Evolutionary conservation across 306 rosid species (phyloP).

Genomic region (Nissolia schottii): DNA sequence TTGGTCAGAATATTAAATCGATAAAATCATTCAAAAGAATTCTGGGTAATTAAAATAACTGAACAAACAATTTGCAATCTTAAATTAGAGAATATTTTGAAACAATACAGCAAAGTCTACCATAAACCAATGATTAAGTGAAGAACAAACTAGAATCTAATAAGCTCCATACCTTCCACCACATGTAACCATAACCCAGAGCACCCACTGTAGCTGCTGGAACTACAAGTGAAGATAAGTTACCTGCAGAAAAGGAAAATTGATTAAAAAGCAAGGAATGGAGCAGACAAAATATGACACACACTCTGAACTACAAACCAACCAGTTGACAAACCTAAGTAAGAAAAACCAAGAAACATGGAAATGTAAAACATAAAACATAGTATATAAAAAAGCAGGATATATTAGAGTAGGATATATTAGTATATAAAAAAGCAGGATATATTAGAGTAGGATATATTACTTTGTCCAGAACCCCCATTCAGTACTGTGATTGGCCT

Average conservation of each 20-base stretch:
- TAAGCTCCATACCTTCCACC: conserved; percentile 74
- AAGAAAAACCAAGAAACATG: not conserved
- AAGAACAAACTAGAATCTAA: not conserved
- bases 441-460: conserved; percentile 22
- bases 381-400: not conserved
- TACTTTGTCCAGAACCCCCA: conserved; percentile 58
- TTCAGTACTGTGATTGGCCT: conserved; percentile 62
- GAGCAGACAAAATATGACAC: not conserved
- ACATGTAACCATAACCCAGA: conserved; percentile 90
- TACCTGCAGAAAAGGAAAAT: conserved; percentile 46
- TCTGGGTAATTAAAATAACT: not conserved
- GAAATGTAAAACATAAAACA: not conserved
- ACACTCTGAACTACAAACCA: not conserved
- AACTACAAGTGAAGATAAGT: conserved; percentile 57
- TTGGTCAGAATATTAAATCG: not conserved
- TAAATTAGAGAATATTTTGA: not conserved
- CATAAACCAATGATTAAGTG: conserved; percentile 7
- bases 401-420: conserved; percentile 22
- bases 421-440: not conserved
- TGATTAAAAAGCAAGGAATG: not conserved
- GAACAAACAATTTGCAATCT: not conserved
- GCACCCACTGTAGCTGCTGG: conserved; percentile 86
- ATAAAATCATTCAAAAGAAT: conserved; percentile 12
- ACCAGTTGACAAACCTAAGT: not conserved
- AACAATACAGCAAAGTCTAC: not conserved